Percentiles rank a stretch among this genome's conserved stretches.
Conservation (phyloP, 306 rosid genomes). For the Cucurbita maxima region DNA sequence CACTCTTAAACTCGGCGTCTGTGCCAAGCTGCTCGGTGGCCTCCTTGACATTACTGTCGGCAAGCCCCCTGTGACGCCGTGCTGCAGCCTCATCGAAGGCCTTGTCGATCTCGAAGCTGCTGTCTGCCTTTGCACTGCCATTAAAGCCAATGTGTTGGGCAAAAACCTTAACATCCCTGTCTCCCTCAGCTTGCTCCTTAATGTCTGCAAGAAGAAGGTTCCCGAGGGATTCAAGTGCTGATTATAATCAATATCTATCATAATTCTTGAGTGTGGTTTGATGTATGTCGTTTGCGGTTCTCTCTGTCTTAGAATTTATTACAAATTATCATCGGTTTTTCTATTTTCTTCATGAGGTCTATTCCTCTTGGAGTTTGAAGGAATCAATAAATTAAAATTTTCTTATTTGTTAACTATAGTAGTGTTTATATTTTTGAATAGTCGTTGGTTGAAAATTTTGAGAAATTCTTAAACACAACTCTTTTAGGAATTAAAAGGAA, state of each 20-base stretch:
- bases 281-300: too few species aligned
- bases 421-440: too few species aligned
- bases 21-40: conserved; percentile 43
- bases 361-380: neutral
- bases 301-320: too few species aligned
- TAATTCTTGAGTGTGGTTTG: too few species aligned
- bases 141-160: conserved; percentile 48
- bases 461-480: too few species aligned
- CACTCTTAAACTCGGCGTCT: conserved; percentile 43
- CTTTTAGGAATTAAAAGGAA: too few species aligned
- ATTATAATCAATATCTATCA: too few species aligned
- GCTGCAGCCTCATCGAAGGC: conserved; percentile 51
- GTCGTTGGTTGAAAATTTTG: too few species aligned
- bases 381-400: neutral
- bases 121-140: conserved; percentile 63
- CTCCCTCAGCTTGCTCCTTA: conserved; percentile 56
- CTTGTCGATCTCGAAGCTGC: conserved; percentile 62
- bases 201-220: conserved; percentile 27
- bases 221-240: conserved; percentile 28
- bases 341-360: neutral
- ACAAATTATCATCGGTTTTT: too few species aligned
- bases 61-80: conserved; percentile 38
- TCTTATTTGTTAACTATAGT: too few species aligned
- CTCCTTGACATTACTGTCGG: conserved; percentile 36
- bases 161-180: conserved; percentile 46